Evolutionary conservation across 257 asterid species (phyloP).

Genomic region (Solanum pinnatisectum): DNA sequence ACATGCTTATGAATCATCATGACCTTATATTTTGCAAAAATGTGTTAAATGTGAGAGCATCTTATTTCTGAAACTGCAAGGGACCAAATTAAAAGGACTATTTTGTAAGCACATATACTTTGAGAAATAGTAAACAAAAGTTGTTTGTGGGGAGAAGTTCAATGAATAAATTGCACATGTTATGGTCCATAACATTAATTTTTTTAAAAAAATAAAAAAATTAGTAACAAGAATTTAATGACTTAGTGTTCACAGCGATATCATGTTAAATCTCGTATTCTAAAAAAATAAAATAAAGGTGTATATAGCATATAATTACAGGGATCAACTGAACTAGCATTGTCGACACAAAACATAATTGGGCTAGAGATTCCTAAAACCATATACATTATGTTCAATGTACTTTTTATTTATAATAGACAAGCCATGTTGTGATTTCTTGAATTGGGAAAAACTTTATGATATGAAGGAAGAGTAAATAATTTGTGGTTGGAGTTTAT

Average conservation of each 20-base stretch:
- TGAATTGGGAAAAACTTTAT: neutral
- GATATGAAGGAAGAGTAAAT: neutral
- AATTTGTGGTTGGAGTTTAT: neutral
- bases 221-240: neutral
- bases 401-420: neutral
- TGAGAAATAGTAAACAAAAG: neutral
- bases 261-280: neutral
- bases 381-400: neutral
- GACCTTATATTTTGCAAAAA: neutral
- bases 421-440: neutral
- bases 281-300: neutral
- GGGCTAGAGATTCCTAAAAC: neutral
- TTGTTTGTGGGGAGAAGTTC: neutral
- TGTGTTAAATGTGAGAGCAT: neutral
- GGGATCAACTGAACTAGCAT: neutral
- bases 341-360: neutral
- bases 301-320: neutral
- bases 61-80: neutral
- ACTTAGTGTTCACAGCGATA: neutral
- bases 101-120: neutral
- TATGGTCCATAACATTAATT: neutral
- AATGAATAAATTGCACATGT: constrained; percentile 2
- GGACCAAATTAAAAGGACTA: neutral
- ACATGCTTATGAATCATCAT: neutral
- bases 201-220: neutral